Conservation (phyloP, 495 filamentous ascomycete genomes). For the Daldinia loculata region DNA sequence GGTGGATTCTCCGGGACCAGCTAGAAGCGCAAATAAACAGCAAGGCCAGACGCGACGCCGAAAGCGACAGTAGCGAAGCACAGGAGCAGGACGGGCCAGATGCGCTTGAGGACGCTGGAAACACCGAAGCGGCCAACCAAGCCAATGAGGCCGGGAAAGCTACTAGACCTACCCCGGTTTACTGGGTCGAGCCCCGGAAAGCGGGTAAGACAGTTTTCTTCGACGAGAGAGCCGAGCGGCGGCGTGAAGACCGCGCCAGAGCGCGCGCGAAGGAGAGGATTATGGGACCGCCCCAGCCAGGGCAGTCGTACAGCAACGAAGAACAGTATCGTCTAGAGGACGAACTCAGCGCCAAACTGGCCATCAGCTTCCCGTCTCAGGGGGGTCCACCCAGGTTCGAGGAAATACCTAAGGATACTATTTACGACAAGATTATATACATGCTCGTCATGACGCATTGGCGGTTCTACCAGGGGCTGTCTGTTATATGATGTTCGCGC, state of each 20-base stretch:
- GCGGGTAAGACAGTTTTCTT: background rate
- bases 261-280: background rate
- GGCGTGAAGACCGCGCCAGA: background rate
- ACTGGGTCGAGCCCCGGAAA: background rate
- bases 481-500: background rate
- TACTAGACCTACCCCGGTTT: background rate
- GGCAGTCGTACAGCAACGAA: background rate
- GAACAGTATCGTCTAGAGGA: background rate
- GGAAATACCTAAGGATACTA: background rate
- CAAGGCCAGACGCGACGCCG: background rate
- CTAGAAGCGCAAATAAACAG: background rate
- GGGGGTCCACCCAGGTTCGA: constrained; percentile 11
- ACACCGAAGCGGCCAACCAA: background rate
- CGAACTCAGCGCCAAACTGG: background rate
- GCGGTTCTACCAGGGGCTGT: constrained; percentile 10
- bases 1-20: background rate
- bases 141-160: background rate
- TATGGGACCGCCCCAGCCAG: background rate
- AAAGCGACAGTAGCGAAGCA: background rate
- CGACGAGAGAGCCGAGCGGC: background rate
- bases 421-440: constrained; percentile 25
- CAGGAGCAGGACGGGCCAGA: background rate
- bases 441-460: constrained; percentile 33
- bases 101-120: no score
- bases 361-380: background rate